phyloP scores from a whole-genome alignment of 2,329 filamentous ascomycete genomes.

The Neofusicoccum umdonicola region DNA sequence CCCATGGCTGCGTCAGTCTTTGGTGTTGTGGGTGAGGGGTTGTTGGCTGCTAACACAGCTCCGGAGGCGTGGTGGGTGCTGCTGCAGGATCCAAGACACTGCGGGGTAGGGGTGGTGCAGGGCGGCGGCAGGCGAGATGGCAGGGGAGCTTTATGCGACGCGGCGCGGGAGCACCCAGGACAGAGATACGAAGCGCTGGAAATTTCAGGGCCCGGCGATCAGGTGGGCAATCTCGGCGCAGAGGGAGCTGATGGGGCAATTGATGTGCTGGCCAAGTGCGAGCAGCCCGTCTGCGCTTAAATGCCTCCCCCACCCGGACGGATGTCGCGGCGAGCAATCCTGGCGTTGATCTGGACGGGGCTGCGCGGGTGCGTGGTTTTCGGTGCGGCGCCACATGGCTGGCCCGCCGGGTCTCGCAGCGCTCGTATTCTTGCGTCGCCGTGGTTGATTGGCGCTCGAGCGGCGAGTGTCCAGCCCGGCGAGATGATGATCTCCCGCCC shows the following conservation, averaged over 20 bases:
- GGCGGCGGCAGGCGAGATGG: neutral
- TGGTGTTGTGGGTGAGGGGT: neutral
- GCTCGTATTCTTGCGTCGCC: no score
- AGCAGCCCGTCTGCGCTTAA: neutral
- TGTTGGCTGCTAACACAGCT: neutral
- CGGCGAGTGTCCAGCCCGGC: no score
- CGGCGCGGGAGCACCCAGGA: neutral
- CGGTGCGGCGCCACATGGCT: neutral
- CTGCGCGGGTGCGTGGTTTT: neutral
- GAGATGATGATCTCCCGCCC: neutral
- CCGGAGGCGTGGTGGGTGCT: neutral
- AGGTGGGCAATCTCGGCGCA: neutral
- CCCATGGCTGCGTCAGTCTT: neutral
- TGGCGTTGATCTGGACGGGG: neutral
- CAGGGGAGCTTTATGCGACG: neutral
- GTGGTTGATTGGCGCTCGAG: no score
- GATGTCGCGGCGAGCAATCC: constrained; percentile 9
- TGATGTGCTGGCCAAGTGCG: neutral
- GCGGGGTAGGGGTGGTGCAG: neutral
- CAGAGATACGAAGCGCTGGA: neutral
- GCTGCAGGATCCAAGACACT: neutral
- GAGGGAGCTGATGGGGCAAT: neutral
- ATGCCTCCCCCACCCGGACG: neutral
- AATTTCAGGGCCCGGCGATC: neutral
- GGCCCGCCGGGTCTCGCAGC: neutral